Evolutionary conservation across 345 rosid genomes (phyloP), one percentile per base, ranked within the genome.

Genomic region (Pseudoturritis turrita): DNA sequence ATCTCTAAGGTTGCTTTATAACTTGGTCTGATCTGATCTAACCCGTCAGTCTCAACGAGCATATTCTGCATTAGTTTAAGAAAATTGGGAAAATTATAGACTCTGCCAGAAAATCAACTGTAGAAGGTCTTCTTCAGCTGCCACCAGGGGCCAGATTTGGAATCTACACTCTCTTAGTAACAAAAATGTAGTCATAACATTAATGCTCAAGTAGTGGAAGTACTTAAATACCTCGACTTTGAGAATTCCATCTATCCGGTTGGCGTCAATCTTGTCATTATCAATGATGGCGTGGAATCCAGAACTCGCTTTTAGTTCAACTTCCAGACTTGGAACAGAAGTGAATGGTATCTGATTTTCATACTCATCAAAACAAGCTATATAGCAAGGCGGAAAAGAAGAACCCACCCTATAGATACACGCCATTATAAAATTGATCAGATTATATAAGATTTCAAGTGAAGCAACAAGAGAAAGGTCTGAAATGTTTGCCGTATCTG

Each of bases 401-500:
- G 81, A 83, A 61, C 94, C 96, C 25, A 83, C 82, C 76, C 96
- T 87, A 84, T 40, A 44, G 40, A 73, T n/a, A 49, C 53, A 49
- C 44, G 43, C 17, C 22, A 4, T 47, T 46, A 39, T 19, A 63
- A n/a, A n/a, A n/a, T 40, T 15, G 6, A 51, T 50, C 53, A 71
- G 29, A n/a, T 19, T 29, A 1, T 7, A 33, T 1, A 65, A 62
- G 45, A 36, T 18, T 2, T 37, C 2, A 61, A 41, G 21, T 51
- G 19, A 33, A 51, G 15, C 3, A 6, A 43, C 8, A 19, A 12
- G 22, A 43, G 7, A 41, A 19, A 62, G 11, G 50, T 29, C 29
- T 39, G 5, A 29, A 11, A 10, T 21, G 19, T 44, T 9, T 41
- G 22, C 41, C n/a, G 8, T 3, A 11, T 52, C 37, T 37, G 51